Conservation (phyloP, 345 rosid genomes). For the Cardamine chenopodiifolia region DNA sequence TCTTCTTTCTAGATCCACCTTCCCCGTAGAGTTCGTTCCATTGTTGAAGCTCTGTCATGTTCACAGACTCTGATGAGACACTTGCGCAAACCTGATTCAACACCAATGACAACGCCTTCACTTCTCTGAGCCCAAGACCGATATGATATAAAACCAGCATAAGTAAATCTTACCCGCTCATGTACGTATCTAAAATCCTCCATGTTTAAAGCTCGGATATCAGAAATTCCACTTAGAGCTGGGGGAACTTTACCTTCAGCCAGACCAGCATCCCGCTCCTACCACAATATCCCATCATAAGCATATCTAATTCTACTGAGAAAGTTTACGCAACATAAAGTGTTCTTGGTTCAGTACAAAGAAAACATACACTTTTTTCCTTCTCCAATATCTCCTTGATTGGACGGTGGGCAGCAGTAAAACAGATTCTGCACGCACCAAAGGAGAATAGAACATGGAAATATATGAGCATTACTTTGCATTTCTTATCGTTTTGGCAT, state of each 20-base stretch:
- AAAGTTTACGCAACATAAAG: neutral
- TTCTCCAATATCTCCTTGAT: conserved; percentile 81
- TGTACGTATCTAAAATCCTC: conserved; percentile 81
- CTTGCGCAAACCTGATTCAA: conserved; percentile 74
- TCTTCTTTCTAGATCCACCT: conserved; percentile 84
- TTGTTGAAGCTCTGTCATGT: conserved; percentile 77
- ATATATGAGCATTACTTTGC: neutral
- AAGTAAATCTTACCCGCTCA: conserved; percentile 59
- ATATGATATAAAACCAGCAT: neutral
- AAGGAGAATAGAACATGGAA: neutral
- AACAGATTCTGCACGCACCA: conserved; percentile 47
- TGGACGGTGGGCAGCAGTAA: conserved; percentile 88
- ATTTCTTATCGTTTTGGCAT: neutral
- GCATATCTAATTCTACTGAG: neutral
- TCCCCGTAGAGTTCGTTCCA: conserved; percentile 93
- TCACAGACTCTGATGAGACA: conserved; percentile 82
- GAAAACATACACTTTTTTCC: conserved; percentile 66
- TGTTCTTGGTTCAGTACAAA: conserved; percentile 5
- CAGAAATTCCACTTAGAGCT: conserved; percentile 64
- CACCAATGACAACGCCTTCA: neutral
- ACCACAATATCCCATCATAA: conserved; percentile 22
- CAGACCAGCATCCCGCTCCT: conserved; percentile 74
- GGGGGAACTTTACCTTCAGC: conserved; percentile 82
- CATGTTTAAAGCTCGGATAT: conserved; percentile 75
- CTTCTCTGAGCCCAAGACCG: neutral